Evolutionary conservation across 768 basidiomycete genomes (phyloP).

Genomic region (Lactifluus hygrophoroides): DNA sequence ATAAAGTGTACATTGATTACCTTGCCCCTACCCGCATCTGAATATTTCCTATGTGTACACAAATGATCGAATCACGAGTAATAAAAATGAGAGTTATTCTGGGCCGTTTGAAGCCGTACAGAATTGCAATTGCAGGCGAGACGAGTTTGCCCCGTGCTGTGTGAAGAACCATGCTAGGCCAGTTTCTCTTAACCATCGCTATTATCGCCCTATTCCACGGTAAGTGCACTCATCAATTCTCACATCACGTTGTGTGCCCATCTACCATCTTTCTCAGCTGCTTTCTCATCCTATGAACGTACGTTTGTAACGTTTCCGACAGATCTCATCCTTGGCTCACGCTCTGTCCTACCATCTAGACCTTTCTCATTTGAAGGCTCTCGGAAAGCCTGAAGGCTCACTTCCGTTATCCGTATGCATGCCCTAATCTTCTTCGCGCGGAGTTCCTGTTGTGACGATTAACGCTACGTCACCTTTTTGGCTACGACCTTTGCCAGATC

Average conservation of each 20-base stretch:
- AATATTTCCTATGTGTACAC: too few species aligned
- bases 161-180: constrained; percentile 7
- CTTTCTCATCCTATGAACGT: constrained; percentile 79
- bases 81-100: too few species aligned
- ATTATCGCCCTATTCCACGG: constrained; percentile 16
- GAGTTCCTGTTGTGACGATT: not conserved
- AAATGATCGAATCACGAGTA: too few species aligned
- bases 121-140: too few species aligned
- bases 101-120: too few species aligned
- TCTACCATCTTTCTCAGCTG: constrained; percentile 36
- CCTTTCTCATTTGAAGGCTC: constrained; percentile 65
- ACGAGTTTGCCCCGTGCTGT: too few species aligned
- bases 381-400: constrained; percentile 58
- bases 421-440: constrained; percentile 19
- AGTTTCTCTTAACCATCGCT: constrained; percentile 7
- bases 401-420: constrained; percentile 51
- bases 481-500: constrained; percentile 37
- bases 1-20: too few species aligned
- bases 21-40: too few species aligned
- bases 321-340: not conserved
- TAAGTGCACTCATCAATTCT: not conserved
- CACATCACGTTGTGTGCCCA: not conserved
- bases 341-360: constrained; percentile 35
- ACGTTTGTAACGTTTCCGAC: constrained; percentile 31
- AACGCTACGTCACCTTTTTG: not conserved